Evolutionary conservation across 2,329 filamentous ascomycete species (phyloP).

Genomic region (Cercospora nicotianae): DNA sequence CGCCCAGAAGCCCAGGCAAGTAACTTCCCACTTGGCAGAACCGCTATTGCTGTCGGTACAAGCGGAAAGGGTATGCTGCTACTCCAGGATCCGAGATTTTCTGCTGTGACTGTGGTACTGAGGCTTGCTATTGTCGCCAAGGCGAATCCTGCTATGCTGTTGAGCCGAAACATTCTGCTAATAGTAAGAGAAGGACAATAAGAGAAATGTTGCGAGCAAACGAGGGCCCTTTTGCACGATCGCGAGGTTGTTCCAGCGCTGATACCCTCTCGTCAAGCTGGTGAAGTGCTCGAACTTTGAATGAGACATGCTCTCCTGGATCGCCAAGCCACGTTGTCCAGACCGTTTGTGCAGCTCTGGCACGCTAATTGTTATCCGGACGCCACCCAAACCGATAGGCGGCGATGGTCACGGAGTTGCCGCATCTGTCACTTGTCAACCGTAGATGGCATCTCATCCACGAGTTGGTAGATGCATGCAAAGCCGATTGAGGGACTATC

Average conservation of each 20-base stretch:
- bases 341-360: background rate
- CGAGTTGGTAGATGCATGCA: background rate
- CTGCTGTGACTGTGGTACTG: background rate
- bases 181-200: background rate
- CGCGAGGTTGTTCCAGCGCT: background rate
- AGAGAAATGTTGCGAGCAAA: background rate
- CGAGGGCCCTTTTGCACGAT: background rate
- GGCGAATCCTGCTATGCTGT: background rate
- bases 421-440: background rate
- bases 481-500: background rate
- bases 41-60: background rate
- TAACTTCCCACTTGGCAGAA: background rate
- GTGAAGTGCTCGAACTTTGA: background rate
- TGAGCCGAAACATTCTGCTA: background rate
- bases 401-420: background rate
- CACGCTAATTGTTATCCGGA: background rate
- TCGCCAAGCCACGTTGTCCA: slow-evolving; percentile 4
- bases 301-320: background rate
- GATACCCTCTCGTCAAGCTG: background rate
- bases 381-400: background rate
- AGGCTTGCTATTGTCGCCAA: background rate
- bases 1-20: background rate
- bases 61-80: background rate
- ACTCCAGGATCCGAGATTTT: background rate
- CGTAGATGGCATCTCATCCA: background rate